Percentiles rank a stretch among this genome's conserved stretches.
Evolutionary conservation across 2,329 filamentous ascomycete species (phyloP).

Genomic region (Pseudocercospora cruenta): DNA sequence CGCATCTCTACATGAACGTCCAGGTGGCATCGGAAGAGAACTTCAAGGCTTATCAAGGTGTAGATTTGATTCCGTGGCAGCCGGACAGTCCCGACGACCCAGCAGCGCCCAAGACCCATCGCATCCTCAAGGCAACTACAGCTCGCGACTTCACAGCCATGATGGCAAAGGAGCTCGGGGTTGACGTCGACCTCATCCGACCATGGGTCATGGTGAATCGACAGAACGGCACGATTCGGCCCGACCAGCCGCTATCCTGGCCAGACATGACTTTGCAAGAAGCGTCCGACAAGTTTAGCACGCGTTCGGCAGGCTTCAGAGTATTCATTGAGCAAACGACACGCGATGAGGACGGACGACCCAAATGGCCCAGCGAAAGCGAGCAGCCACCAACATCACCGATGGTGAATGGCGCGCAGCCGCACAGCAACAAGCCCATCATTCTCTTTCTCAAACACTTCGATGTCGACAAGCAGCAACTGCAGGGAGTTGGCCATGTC

Average conservation of each 20-base stretch:
- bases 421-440: slow-evolving; percentile 58
- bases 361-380: slow-evolving; percentile 70
- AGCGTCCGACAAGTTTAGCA: slow-evolving; percentile 69
- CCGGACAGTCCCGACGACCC: slow-evolving; percentile 63
- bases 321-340: slow-evolving; percentile 84
- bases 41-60: slow-evolving; percentile 79
- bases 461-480: slow-evolving; percentile 72
- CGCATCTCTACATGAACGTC: slow-evolving; percentile 86
- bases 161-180: slow-evolving; percentile 70
- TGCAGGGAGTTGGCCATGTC: slow-evolving; percentile 78
- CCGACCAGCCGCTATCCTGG: slow-evolving; percentile 84
- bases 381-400: slow-evolving; percentile 52
- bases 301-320: slow-evolving; percentile 68
- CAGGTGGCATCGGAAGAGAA: slow-evolving; percentile 80
- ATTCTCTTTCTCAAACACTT: slow-evolving; percentile 94
- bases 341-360: slow-evolving; percentile 69
- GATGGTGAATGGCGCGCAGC: slow-evolving; percentile 47
- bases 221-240: slow-evolving; percentile 93
- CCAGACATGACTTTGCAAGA: slow-evolving; percentile 70
- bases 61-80: slow-evolving; percentile 71
- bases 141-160: slow-evolving; percentile 73
- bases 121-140: slow-evolving; percentile 73
- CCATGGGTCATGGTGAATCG: slow-evolving; percentile 98
- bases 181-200: slow-evolving; percentile 72
- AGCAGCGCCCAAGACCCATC: slow-evolving; percentile 72